Evolutionary conservation across 1,284 basidiomycete species (phyloP), one percentile per base, ranked within the genome.

Genomic region (Trichosporon inkin): DNA sequence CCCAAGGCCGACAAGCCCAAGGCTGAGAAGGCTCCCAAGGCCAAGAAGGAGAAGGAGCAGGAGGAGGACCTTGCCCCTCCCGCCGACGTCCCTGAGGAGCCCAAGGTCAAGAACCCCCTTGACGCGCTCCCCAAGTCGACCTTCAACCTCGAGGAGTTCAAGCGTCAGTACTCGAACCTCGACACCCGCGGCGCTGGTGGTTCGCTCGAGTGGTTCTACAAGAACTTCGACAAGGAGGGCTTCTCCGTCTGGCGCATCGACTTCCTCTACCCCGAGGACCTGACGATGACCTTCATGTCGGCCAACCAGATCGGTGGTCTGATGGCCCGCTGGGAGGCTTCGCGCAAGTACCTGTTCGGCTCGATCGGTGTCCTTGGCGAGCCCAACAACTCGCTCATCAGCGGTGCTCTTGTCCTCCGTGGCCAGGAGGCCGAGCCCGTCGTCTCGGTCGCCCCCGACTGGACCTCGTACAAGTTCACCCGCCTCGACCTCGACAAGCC

Each of bases 101-200:
- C 87, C 69, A 88, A 95, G 80, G 84, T 81, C 61, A 94, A 94
- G 85, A 96, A 97, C 85, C 94, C 94, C 34, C 86, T 96, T 56
- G 95, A 97, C 68, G 83, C 84, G 63, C 85, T 96, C 59, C 92
- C 94, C 68, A 95, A 95, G 82, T 92, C 90, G 17, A 81, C 84
- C 14, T 89, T 97, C 82, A 92, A 93, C 82, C 87, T 98, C 61
- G 94, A 98, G 79, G 93, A 97, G 81, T 96, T 91, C 90, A 98
- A 98, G 82, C 87, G 92, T 57, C 88, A 89, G 61, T 98, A 98
- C 84, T 96, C 92, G 70, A 98, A 98, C 88, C 88, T 89, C 80
- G 94, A 97, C 60, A 97, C 94, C 38, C 86, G 89, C 61, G 88
- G 88, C 38, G 88, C 91, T 76, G 88, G 87, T 39, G 89, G 91